Percentiles rank a stretch among this genome's conserved stretches.
These are phyloP conservation scores for Tolypocladium capitatum DNA, from an alignment of 2,329 filamentous ascomycete genomes.

Conservation along the genomic window DNA sequence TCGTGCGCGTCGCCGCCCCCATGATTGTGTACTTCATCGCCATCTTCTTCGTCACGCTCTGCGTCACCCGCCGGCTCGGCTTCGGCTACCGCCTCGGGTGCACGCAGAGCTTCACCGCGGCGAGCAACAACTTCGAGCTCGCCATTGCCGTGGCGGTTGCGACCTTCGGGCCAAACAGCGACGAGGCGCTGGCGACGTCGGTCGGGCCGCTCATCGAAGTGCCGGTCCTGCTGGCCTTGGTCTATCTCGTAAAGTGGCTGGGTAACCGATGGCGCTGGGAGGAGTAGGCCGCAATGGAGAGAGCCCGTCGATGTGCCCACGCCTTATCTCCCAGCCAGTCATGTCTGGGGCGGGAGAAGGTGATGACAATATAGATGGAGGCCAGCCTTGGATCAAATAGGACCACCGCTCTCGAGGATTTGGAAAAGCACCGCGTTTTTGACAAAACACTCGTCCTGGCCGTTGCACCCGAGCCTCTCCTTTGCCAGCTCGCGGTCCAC, in stretches of 20 bases:
- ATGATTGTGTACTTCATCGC: constrained; percentile 68
- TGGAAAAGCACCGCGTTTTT: constrained; percentile 21
- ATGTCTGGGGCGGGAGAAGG: neutral
- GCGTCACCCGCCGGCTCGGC: constrained; percentile 47
- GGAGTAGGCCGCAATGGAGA: neutral
- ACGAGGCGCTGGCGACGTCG: constrained; percentile 69
- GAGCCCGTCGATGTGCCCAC: neutral
- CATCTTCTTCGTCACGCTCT: constrained; percentile 60
- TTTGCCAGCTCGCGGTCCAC: constrained; percentile 13
- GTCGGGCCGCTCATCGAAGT: constrained; percentile 82
- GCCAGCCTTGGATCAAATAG: neutral
- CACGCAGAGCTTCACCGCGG: constrained; percentile 79
- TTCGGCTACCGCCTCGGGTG: constrained; percentile 58
- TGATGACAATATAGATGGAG: neutral
- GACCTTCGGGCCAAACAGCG: constrained; percentile 62
- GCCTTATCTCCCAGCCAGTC: neutral
- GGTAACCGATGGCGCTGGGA: constrained; percentile 42
- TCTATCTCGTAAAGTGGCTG: constrained; percentile 57
- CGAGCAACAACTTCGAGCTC: constrained; percentile 88
- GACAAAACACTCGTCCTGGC: constrained; percentile 16
- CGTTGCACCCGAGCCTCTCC: constrained; percentile 16
- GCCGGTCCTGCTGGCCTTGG: constrained; percentile 62
- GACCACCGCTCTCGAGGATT: constrained; percentile 14
- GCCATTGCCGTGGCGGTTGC: constrained; percentile 81
- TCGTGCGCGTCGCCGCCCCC: constrained; percentile 68